Evolutionary conservation across 768 basidiomycete genomes (phyloP), one percentile per base, ranked within the genome.

Genomic region (Tulasnella sp.): DNA sequence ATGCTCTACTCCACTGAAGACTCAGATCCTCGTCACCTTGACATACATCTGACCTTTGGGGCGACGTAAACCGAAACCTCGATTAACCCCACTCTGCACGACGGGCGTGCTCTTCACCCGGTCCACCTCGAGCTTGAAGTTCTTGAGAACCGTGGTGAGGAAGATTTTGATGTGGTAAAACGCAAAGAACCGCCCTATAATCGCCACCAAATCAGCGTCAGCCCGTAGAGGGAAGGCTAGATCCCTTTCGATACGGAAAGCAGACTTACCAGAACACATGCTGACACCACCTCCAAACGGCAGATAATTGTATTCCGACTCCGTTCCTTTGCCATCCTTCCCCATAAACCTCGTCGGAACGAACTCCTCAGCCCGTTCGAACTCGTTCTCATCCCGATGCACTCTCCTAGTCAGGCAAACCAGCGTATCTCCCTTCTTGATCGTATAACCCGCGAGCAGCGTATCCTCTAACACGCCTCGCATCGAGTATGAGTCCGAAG

Each of bases 381-480:
- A 75, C 37, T 38, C 74, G 37, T 31, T 67, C 67, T 69, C 67
- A 31, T 75, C 74, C 31, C 7, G 3, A 38, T 75, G 54, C 1
- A 69, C 74, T 14, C 64, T n/a, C 64, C 74, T 39, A 7, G 74
- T 75, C 37, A n/a, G 14, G 38, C 74, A 75, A 5, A 69, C 74
- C 5, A 75, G 17, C 58, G 67, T 75, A 39, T 75, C 67, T 19
- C 74, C 58, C 67, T 75, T 31, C 74, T 68, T 71, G 67, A 75
- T 31, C 67, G 54, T 39, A 39, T 75, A 75, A 12, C 67, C 64
- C 9, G 64, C 74, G 15, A 75, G 17, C n/a, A 42, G n/a, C 2
- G 74, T 39, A n/a, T 67, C 67, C n/a, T 36, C 14, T 12, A 54
- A 29, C 14, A 69, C 74, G 1, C 40, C 67, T 36, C 74, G 58